Evolutionary conservation across 257 asterid species (phyloP).

Genomic region (Eucommia ulmoides): DNA sequence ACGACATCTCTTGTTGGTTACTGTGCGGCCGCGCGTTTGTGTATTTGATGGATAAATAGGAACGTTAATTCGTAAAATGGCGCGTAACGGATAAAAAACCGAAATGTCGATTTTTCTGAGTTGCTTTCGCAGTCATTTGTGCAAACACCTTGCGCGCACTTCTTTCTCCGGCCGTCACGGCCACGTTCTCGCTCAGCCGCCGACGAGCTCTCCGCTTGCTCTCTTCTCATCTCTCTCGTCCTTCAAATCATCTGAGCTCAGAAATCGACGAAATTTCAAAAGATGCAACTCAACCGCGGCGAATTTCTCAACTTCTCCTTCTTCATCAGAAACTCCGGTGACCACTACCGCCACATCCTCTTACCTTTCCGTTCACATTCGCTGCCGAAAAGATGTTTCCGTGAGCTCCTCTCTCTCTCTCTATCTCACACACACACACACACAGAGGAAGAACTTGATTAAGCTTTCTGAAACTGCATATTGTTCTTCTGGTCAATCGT

Average conservation of each 20-base stretch:
- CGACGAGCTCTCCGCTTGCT: constrained; percentile 9
- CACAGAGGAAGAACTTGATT: background rate
- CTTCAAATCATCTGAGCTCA: constrained; percentile 3
- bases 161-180: too few relatives aligned
- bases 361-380: constrained; percentile 67
- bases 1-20: constrained; percentile 11
- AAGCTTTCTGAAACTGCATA: background rate
- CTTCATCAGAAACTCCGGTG: constrained; percentile 9
- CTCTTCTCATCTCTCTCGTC: constrained; percentile 8
- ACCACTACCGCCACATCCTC: constrained; percentile 39
- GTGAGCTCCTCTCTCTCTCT: constrained; percentile 23
- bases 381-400: constrained; percentile 40
- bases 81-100: background rate
- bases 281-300: constrained; percentile 13
- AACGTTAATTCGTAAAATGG: too few relatives aligned
- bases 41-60: too few relatives aligned
- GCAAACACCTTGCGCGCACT: constrained; percentile 46
- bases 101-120: constrained; percentile 21
- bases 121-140: constrained; percentile 41
- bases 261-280: constrained; percentile 6
- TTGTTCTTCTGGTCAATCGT: background rate
- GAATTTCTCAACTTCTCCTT: constrained; percentile 19
- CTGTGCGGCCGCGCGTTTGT: too few relatives aligned
- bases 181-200: constrained; percentile 19
- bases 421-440: too few relatives aligned